These are phyloP conservation scores for Penicillium desertorum DNA, from an alignment of 495 filamentous ascomycete genomes.

Conservation along the genomic window DNA sequence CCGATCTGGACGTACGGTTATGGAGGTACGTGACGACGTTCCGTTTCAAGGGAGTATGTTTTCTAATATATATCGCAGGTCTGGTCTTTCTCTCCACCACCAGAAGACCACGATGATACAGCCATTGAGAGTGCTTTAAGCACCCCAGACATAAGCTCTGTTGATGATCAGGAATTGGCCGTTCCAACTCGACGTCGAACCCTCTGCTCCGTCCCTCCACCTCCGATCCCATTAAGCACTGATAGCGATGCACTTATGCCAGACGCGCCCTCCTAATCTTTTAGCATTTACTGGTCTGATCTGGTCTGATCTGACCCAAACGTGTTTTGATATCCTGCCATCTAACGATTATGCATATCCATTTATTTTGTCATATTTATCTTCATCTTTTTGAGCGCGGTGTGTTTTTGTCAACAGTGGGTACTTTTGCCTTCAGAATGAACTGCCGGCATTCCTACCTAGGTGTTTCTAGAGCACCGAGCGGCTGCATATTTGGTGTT, in stretches of 20 bases:
- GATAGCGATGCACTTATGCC: constrained; percentile 43
- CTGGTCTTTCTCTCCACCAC: constrained; percentile 84
- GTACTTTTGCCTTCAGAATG: constrained; percentile 17
- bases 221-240: constrained; percentile 27
- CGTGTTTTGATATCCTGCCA: constrained; percentile 16
- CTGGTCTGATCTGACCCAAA: constrained; percentile 1
- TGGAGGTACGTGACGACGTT: constrained; percentile 68
- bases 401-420: constrained; percentile 10
- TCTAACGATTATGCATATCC: constrained; percentile 32
- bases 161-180: constrained; percentile 21
- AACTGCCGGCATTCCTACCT: constrained; percentile 13
- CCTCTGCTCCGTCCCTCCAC: constrained; percentile 38
- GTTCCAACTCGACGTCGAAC: constrained; percentile 22
- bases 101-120: constrained; percentile 53
- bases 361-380: constrained; percentile 23
- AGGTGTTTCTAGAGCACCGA: constrained; percentile 18
- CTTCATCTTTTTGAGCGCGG: constrained; percentile 19
- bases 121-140: constrained; percentile 41
- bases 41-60: not conserved
- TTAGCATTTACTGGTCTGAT: constrained; percentile 12
- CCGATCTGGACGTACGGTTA: constrained; percentile 78
- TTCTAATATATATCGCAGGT: constrained; percentile 53
- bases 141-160: constrained; percentile 34
- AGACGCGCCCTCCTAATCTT: constrained; percentile 37
- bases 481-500: constrained; percentile 28